phyloP scores from a whole-genome alignment of 345 rosid genomes.

The Clarkia xantiana region DNA sequence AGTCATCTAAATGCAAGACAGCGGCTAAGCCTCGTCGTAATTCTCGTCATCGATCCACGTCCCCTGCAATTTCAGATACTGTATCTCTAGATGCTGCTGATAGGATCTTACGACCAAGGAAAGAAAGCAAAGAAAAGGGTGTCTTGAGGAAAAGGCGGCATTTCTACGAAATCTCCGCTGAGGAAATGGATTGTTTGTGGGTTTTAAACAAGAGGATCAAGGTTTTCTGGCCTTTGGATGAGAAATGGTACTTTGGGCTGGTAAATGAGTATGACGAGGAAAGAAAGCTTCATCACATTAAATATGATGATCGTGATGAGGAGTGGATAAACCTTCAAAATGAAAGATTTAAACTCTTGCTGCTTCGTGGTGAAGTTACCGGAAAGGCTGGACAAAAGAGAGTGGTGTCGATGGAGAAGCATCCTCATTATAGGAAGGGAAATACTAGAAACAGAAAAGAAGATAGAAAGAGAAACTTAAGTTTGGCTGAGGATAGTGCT shows the following conservation, averaged over 20 bases:
- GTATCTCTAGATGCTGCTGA: slow-evolving; percentile 43
- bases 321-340: slow-evolving; percentile 78
- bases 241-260: slow-evolving; percentile 82
- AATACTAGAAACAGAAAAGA: slow-evolving; percentile 22
- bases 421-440: slow-evolving; percentile 20
- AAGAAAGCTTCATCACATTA: slow-evolving; percentile 73
- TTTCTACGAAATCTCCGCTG: slow-evolving; percentile 58
- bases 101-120: slow-evolving; percentile 68
- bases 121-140: slow-evolving; percentile 36
- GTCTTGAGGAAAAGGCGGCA: slow-evolving; percentile 62
- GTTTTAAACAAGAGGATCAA: slow-evolving; percentile 62
- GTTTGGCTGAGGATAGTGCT: slow-evolving; percentile 36
- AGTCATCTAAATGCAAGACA: slow-evolving; percentile 25
- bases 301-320: slow-evolving; percentile 96
- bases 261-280: slow-evolving; percentile 57
- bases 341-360: slow-evolving; percentile 78
- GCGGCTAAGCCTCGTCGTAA: slow-evolving; percentile 26
- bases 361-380: slow-evolving; percentile 73
- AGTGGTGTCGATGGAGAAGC: slow-evolving; percentile 21
- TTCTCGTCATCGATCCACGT: slow-evolving; percentile 16
- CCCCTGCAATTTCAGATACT: slow-evolving; percentile 33
- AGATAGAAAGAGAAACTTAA: slow-evolving; percentile 23
- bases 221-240: slow-evolving; percentile 92
- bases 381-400: slow-evolving; percentile 31
- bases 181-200: slow-evolving; percentile 64